These are phyloP conservation scores for Fragilaria crotonensis DNA, from an alignment of 108 stramenopile species.

Conservation along the genomic window DNA sequence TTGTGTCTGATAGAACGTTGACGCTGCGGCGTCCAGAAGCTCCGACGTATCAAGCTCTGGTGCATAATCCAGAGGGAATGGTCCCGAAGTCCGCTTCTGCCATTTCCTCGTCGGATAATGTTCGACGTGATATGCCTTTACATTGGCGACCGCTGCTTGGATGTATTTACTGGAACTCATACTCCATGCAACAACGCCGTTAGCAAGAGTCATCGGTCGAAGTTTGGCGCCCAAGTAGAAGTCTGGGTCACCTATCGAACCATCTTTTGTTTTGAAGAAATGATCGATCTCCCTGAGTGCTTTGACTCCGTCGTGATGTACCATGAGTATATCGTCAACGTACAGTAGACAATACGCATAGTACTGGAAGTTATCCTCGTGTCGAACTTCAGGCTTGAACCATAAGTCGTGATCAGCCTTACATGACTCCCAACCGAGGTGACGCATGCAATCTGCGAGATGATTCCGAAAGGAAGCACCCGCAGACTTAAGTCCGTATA, in stretches of 20 bases:
- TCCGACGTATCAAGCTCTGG: constrained; percentile 25
- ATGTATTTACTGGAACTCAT: no score
- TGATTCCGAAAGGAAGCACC: constrained; percentile 10
- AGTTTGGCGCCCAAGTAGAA: constrained; percentile 40
- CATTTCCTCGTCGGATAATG: constrained; percentile 2
- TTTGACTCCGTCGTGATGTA: constrained; percentile 2
- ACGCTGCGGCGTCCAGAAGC: constrained; percentile 6
- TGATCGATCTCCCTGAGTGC: constrained; percentile 24
- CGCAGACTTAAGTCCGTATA: no score
- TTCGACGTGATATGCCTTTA: constrained; percentile 26
- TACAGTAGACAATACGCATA: no score
- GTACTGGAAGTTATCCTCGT: background rate
- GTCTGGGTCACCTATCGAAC: no score
- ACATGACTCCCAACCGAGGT: no score
- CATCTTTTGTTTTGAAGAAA: constrained; percentile 28
- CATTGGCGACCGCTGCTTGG: no score
- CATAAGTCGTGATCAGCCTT: background rate
- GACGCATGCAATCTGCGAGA: no score
- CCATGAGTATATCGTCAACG: no score
- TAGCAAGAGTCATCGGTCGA: constrained; percentile 17
- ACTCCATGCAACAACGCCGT: no score
- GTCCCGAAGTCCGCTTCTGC: constrained; percentile 2
- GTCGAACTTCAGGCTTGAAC: background rate
- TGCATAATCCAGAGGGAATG: constrained; percentile 6
- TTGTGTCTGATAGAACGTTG: no score